phyloP scores from a whole-genome alignment of 1,284 basidiomycete genomes.

The Tilletia walkeri region DNA sequence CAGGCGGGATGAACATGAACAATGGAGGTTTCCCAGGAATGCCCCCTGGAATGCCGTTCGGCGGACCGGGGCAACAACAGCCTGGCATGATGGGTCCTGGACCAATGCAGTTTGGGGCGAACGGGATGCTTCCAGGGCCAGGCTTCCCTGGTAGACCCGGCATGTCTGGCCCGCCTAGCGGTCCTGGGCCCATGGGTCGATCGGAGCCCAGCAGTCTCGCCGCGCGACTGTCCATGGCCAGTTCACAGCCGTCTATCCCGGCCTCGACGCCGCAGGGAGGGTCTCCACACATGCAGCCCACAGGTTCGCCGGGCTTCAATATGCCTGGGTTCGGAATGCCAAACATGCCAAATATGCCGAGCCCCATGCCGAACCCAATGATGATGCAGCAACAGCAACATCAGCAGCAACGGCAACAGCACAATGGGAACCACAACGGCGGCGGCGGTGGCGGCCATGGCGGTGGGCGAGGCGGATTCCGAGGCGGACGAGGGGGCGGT shows the following conservation, averaged over 20 bases:
- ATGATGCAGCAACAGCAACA: slow-evolving; percentile 18
- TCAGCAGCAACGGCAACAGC: neutral
- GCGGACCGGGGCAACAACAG: slow-evolving; percentile 6
- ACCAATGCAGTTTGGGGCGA: neutral
- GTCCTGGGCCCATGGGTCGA: neutral
- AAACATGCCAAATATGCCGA: neutral
- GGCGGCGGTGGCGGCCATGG: slow-evolving; percentile 8
- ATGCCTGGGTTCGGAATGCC: slow-evolving; percentile 34
- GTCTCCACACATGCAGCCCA: neutral
- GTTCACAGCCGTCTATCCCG: neutral
- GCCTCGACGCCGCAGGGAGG: neutral
- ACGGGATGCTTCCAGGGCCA: neutral
- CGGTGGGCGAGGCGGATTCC: slow-evolving; percentile 55
- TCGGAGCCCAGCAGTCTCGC: slow-evolving; percentile 1
- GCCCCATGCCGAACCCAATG: slow-evolving; percentile 17
- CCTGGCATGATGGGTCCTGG: slow-evolving; percentile 4
- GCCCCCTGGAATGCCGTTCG: slow-evolving; percentile 28
- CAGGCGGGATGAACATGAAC: slow-evolving; percentile 21
- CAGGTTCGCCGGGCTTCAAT: slow-evolving; percentile 26
- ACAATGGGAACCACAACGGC: neutral
- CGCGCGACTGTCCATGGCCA: slow-evolving; percentile 11
- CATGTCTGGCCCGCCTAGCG: neutral
- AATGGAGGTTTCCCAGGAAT: neutral
- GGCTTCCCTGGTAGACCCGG: neutral
- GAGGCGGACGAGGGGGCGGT: slow-evolving; percentile 58